Conservation (phyloP, 2,329 filamentous ascomycete genomes). For the Monosporascus cannonballus region DNA sequence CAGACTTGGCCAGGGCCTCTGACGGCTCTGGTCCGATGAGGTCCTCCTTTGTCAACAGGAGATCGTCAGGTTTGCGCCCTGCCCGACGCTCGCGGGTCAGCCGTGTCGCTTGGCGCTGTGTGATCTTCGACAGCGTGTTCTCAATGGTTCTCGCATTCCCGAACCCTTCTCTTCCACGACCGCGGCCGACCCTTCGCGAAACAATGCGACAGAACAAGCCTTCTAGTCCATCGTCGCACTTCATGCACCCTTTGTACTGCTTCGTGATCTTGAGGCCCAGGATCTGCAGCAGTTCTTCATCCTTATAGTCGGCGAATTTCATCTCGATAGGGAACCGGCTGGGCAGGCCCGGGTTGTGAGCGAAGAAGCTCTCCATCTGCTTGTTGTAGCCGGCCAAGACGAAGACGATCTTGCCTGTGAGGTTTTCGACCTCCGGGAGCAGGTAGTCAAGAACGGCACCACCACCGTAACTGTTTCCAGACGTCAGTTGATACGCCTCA, state of each 20-base stretch:
- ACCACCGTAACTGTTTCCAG: conserved; percentile 51
- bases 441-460: conserved; percentile 62
- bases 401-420: conserved; percentile 63
- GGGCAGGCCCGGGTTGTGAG: conserved; percentile 64
- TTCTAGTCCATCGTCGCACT: conserved; percentile 47
- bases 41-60: conserved; percentile 58
- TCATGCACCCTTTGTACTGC: conserved; percentile 50
- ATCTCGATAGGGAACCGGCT: conserved; percentile 63
- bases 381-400: conserved; percentile 68
- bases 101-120: conserved; percentile 52
- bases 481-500: conserved; percentile 69
- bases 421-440: conserved; percentile 66
- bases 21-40: conserved; percentile 63
- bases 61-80: conserved; percentile 43
- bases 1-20: conserved; percentile 42
- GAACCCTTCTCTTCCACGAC: conserved; percentile 60
- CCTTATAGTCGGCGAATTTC: conserved; percentile 63
- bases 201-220: conserved; percentile 62
- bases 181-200: conserved; percentile 52
- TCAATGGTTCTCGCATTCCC: conserved; percentile 67
- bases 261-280: conserved; percentile 47
- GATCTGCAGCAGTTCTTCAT: conserved; percentile 59
- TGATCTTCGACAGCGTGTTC: conserved; percentile 50
- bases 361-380: conserved; percentile 72
- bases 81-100: conserved; percentile 40